Conservation (phyloP, 371 early-diverging fungal genomes). For the Rhizopus delemar region DNA sequence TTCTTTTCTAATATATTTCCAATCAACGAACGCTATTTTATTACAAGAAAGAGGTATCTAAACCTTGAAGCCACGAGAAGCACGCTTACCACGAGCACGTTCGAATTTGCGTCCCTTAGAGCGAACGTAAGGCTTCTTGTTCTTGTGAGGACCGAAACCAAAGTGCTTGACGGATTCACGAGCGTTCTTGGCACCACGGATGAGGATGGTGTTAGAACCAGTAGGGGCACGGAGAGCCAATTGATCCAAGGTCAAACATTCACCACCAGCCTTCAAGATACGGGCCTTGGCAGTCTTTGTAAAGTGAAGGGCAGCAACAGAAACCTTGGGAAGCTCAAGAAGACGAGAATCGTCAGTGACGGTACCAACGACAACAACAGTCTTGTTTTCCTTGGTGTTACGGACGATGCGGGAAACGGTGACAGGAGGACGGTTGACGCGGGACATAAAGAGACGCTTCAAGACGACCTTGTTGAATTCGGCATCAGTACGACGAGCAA, state of each 20-base stretch:
- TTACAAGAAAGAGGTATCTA: conserved; percentile 42
- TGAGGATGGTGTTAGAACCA: conserved; percentile 90
- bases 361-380: conserved; percentile 93
- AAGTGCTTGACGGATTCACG: conserved; percentile 95
- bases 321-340: conserved; percentile 90
- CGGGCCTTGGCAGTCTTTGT: conserved; percentile 91
- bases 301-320: conserved; percentile 91
- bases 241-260: conserved; percentile 94
- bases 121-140: conserved; percentile 86
- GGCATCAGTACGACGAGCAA: conserved; percentile 30
- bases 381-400: conserved; percentile 76
- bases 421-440: conserved; percentile 90
- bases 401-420: conserved; percentile 86
- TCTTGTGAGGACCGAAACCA: conserved; percentile 68
- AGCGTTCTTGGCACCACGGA: conserved; percentile 79
- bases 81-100: conserved; percentile 98
- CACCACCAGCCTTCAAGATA: conserved; percentile 95
- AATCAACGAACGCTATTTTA: not conserved
- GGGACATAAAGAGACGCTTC: conserved; percentile 94
- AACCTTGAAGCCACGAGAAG: conserved; percentile 91
- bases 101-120: conserved; percentile 99
- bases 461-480: conserved; percentile 94
- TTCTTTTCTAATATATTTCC: not conserved
- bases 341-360: conserved; percentile 94
- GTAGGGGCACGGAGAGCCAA: conserved; percentile 94